Conservation (phyloP, 805 yeast species). For the Monosporozyma yasuniensis region DNA sequence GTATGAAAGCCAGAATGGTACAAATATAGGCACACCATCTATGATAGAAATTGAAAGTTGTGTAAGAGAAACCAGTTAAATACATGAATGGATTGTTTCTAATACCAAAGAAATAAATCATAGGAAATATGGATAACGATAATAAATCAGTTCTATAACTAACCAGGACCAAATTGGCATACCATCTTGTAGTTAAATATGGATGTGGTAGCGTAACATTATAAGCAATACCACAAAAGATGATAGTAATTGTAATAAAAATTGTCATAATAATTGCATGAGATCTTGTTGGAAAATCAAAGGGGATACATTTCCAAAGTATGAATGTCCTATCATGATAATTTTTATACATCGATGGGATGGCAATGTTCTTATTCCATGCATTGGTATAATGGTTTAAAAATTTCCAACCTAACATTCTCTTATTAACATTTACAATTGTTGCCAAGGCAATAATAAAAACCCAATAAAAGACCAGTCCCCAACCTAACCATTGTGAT, state of each 20-base stretch:
- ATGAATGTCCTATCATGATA: slow-evolving; percentile 17
- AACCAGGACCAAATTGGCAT: slow-evolving; percentile 31
- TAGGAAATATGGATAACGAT: slow-evolving; percentile 47
- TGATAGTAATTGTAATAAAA: slow-evolving; percentile 27
- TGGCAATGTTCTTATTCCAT: slow-evolving; percentile 18
- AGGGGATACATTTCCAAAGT: slow-evolving; percentile 19
- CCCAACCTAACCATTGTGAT: slow-evolving; percentile 40
- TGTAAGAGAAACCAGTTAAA: slow-evolving; percentile 52
- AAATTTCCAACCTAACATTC: slow-evolving; percentile 20
- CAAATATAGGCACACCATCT: slow-evolving; percentile 53
- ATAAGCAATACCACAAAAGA: slow-evolving; percentile 32
- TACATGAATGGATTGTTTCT: slow-evolving; percentile 60
- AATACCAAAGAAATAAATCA: slow-evolving; percentile 55
- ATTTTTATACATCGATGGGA: slow-evolving; percentile 24
- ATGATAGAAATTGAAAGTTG: slow-evolving; percentile 56
- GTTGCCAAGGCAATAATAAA: slow-evolving; percentile 29
- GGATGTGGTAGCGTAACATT: slow-evolving; percentile 33
- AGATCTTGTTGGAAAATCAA: slow-evolving; percentile 26
- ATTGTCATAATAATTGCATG: slow-evolving; percentile 27
- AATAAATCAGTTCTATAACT: slow-evolving; percentile 49
- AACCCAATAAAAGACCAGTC: slow-evolving; percentile 36
- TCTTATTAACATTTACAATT: slow-evolving; percentile 22
- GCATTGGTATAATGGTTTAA: slow-evolving; percentile 8
- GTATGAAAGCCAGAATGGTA: slow-evolving; percentile 44
- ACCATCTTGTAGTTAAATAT: slow-evolving; percentile 28